phyloP scores from a whole-genome alignment of 805 yeast species.

The Yarrowia sp. region DNA sequence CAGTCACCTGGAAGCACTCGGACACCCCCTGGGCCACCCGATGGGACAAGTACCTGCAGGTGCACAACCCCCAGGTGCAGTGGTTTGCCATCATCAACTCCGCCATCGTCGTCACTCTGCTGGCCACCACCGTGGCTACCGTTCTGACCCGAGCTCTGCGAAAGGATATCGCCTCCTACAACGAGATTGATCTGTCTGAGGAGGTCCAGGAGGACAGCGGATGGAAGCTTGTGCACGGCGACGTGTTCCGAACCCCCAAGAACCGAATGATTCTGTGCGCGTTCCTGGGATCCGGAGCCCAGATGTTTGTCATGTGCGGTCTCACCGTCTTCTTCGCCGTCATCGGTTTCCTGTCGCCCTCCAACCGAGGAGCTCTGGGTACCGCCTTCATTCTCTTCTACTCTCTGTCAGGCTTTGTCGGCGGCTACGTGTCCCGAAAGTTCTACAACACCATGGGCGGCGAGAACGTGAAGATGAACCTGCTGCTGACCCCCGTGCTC shows the following conservation, averaged over 20 bases:
- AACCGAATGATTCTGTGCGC: constrained; percentile 75
- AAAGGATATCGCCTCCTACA: constrained; percentile 85
- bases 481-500: constrained; percentile 79
- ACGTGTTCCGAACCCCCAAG: constrained; percentile 86
- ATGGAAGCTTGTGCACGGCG: constrained; percentile 96
- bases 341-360: constrained; percentile 88
- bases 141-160: constrained; percentile 78
- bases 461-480: constrained; percentile 84
- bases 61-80: constrained; percentile 89
- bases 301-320: constrained; percentile 76
- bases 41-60: constrained; percentile 96
- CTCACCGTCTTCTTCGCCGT: constrained; percentile 82
- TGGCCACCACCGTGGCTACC: constrained; percentile 80
- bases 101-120: constrained; percentile 75
- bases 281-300: constrained; percentile 86
- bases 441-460: constrained; percentile 91
- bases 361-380: constrained; percentile 90
- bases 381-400: constrained; percentile 88
- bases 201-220: constrained; percentile 93
- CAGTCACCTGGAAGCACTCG: constrained; percentile 74
- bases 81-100: constrained; percentile 94
- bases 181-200: constrained; percentile 81
- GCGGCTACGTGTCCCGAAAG: constrained; percentile 87
- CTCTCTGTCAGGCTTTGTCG: constrained; percentile 79
- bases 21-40: constrained; percentile 94